Evolutionary conservation across 176 grass and related monocot genomes (phyloP).

Genomic region (Avena atlantica): DNA sequence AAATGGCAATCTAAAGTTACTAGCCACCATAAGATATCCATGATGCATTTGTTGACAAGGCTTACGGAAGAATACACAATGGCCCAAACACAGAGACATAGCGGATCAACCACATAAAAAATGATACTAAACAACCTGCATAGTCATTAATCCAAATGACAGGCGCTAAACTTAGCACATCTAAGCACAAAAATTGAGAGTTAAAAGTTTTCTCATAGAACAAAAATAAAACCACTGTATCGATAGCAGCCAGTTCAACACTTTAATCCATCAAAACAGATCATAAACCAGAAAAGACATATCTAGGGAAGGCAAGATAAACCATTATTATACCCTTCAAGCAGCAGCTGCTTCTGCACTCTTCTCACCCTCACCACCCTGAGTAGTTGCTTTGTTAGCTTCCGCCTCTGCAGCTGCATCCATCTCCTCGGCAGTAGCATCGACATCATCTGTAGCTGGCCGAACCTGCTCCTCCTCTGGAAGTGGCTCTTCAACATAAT

Average conservation of each 20-base stretch:
- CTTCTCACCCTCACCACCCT: constrained; percentile 45
- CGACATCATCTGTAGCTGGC: constrained; percentile 55
- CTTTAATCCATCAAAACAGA: constrained; percentile 30
- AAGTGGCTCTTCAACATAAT: constrained; percentile 92
- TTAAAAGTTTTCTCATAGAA: constrained; percentile 23
- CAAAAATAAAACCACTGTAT: constrained; percentile 28
- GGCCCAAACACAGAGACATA: constrained; percentile 13
- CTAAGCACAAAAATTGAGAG: constrained; percentile 29
- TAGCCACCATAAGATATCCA: neutral
- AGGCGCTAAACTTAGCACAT: constrained; percentile 14
- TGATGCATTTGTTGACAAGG: neutral
- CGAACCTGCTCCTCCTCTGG: constrained; percentile 90
- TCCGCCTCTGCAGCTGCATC: constrained; percentile 73
- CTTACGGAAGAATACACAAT: neutral
- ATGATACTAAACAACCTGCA: constrained; percentile 22
- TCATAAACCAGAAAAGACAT: constrained; percentile 37
- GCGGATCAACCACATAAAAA: neutral
- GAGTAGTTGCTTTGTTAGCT: constrained; percentile 37
- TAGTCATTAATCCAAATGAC: neutral
- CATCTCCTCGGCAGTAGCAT: constrained; percentile 55
- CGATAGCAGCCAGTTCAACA: constrained; percentile 21
- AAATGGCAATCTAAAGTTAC: neutral
- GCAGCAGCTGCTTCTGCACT: constrained; percentile 40
- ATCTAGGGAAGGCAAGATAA: constrained; percentile 31
- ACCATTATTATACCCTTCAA: constrained; percentile 46